Conservation (phyloP, 495 filamentous ascomycete species). For the Xylaria flabelliformis region DNA sequence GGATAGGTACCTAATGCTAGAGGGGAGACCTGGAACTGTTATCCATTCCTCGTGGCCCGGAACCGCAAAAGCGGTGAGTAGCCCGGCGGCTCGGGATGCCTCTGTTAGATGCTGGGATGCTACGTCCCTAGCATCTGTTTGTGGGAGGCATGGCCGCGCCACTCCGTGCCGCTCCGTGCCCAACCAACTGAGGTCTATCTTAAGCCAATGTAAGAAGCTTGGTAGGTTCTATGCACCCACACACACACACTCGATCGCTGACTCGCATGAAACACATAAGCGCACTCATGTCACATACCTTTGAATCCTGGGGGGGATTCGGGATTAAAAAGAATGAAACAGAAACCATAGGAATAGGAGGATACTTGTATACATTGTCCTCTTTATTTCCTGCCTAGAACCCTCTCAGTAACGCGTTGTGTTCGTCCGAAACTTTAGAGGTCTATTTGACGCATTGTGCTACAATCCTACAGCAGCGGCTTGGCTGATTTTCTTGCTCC, state of each 20-base stretch:
- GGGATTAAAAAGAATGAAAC: background rate
- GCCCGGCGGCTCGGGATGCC: constrained; percentile 11
- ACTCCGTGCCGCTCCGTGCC: constrained; percentile 2
- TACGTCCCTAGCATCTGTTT: constrained; percentile 5
- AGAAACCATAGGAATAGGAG: background rate
- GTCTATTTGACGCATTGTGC: background rate
- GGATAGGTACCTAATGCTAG: constrained; percentile 1
- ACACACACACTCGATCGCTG: background rate
- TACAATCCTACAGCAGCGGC: background rate
- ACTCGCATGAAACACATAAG: constrained; percentile 12
- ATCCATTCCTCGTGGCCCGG: constrained; percentile 8
- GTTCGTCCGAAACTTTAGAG: background rate
- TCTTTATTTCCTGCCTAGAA: background rate
- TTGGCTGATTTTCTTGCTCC: background rate
- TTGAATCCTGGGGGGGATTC: background rate
- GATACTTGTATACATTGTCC: background rate
- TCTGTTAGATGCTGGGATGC: background rate
- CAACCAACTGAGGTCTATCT: background rate
- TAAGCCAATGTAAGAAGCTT: constrained; percentile 1
- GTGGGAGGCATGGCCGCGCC: background rate
- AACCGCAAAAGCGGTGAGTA: constrained; percentile 24
- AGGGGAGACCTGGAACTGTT: background rate
- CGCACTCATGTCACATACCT: background rate
- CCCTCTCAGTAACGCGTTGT: background rate
- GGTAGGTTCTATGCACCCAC: background rate